These are phyloP conservation scores for Protomyces inundatus DNA, from an alignment of 1,139 yeast species.

Conservation along the genomic window DNA sequence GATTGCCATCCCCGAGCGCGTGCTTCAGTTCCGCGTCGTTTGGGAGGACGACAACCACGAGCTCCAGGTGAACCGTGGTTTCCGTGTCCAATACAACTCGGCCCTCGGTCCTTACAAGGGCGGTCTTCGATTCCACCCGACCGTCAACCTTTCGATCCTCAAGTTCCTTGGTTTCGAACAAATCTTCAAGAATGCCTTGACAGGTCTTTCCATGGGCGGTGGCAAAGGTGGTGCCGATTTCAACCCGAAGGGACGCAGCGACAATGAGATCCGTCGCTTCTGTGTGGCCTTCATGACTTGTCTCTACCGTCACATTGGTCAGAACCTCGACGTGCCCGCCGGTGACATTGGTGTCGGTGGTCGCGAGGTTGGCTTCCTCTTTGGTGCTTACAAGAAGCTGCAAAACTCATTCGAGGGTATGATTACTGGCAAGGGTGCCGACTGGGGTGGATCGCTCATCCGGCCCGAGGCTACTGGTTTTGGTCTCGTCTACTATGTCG, in stretches of 20 bases:
- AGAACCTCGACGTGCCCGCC: conserved; percentile 96
- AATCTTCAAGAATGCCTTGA: conserved; percentile 94
- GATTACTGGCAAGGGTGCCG: conserved; percentile 92
- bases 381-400: conserved; percentile 93
- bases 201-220: conserved; percentile 98
- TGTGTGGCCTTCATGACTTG: conserved; percentile 94
- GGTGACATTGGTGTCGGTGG: conserved; percentile 96
- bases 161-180: conserved; percentile 98
- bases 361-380: conserved; percentile 85
- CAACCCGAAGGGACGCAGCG: conserved; percentile 92
- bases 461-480: conserved; percentile 99
- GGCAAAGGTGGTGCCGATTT: conserved; percentile 99
- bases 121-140: conserved; percentile 96
- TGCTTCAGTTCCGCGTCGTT: conserved; percentile 90
- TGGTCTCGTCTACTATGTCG: conserved; percentile 94
- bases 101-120: conserved; percentile 99
- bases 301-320: conserved; percentile 92
- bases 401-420: conserved; percentile 96
- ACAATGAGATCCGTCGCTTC: conserved; percentile 92
- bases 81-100: conserved; percentile 97
- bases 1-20: conserved; percentile 89
- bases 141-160: conserved; percentile 88
- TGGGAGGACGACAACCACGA: conserved; percentile 97
- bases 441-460: conserved; percentile 98
- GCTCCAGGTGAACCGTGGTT: conserved; percentile 91